Evolutionary conservation across 2,329 filamentous ascomycete species (phyloP), one percentile per base, ranked within the genome.

Genomic region (Berkeleyomyces basicola): DNA sequence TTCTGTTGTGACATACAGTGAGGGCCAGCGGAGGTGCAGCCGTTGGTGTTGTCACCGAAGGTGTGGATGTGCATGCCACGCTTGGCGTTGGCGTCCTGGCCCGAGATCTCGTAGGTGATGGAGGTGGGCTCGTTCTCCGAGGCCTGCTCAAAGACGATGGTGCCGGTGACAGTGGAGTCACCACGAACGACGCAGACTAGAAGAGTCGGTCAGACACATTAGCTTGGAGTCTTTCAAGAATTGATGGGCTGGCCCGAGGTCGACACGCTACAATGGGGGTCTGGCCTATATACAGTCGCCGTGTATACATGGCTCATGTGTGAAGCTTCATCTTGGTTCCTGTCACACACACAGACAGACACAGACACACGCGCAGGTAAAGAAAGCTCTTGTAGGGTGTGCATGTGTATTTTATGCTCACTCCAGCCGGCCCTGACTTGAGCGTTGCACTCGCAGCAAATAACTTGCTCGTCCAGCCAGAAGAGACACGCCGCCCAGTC

Each of bases 1-100:
- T 39, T 36, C n/a, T 11, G 58, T 31, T n/a, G 14, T 10, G 43
- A 78, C 88, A 74, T 80, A 95, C 90, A 99, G 82, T 99, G 93
- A 77, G 93, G 92, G 62, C 93, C 93, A 69, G 93, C 93, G 69
- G 88, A 95, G 68, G 92, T 97, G 88, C 93, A 99, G 76, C 93
- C 93, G 79, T 99, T 99, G 82, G 93, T 97, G 84, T 97, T 97
- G 83, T 97, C 93, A 75, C 93, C 93, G 73, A 96, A 99, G 76
- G 93, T 89, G 82, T 99, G 93, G 73, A 99, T 86, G 82, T 99
- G 93, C 83, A 97, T 90, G 77, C 90, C 93, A 78, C 93, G 92
- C 85, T 95, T 84, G 73, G 93, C 91, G 76, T 95, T 96, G 78
- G 92, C 72, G 74, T 97, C 91, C 78, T 96, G 81, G 78, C 93